These are phyloP conservation scores for Irpex lacteus DNA, from an alignment of 1,284 basidiomycete genomes.

Conservation along the genomic window DNA sequence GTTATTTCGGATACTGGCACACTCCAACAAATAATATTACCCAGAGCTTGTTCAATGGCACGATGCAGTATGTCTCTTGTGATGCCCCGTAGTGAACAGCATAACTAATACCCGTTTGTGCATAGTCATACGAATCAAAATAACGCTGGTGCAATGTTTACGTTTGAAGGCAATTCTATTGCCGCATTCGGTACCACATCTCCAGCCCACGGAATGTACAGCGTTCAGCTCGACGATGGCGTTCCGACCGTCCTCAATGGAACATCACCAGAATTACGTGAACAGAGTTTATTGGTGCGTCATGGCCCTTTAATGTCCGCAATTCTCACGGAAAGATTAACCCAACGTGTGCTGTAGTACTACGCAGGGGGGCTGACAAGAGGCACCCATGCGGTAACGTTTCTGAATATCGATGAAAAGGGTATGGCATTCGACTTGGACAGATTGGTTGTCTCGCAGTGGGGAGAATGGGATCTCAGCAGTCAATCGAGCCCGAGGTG, in stretches of 20 bases:
- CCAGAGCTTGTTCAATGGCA: background rate
- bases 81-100: background rate
- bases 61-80: background rate
- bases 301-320: background rate
- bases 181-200: background rate
- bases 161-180: background rate
- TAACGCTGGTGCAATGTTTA: background rate
- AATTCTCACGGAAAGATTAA: background rate
- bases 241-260: constrained; percentile 2
- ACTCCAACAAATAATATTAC: background rate
- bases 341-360: background rate
- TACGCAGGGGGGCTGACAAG: constrained; percentile 6
- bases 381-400: constrained; percentile 5
- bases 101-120: background rate
- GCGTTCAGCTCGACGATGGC: background rate
- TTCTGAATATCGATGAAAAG: constrained; percentile 5
- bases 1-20: background rate
- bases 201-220: background rate
- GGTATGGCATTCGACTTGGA: constrained; percentile 8
- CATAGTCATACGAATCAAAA: background rate
- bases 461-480: background rate
- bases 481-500: background rate
- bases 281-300: constrained; percentile 11
- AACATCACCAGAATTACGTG: background rate
- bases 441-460: constrained; percentile 4